Conservation (phyloP, 2,329 filamentous ascomycete genomes). For the Scolecobasidium constrictum region DNA sequence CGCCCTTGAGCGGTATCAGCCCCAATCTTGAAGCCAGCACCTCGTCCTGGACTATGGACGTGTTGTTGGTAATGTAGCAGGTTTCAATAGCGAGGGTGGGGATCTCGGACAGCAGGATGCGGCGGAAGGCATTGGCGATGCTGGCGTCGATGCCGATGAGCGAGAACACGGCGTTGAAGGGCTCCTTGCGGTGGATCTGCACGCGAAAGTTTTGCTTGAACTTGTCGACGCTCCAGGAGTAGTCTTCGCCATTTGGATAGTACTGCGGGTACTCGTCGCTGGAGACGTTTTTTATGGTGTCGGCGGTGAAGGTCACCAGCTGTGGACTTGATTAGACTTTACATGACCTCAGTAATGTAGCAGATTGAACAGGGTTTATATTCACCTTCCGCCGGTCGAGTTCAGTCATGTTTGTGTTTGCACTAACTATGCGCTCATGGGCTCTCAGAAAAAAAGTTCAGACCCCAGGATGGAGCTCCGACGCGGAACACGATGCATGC, state of each 20-base stretch:
- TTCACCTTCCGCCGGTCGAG: constrained; percentile 51
- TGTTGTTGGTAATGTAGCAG: constrained; percentile 92
- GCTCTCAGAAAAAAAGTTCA: too few relatives aligned
- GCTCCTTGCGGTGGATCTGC: constrained; percentile 73
- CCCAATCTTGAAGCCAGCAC: constrained; percentile 85
- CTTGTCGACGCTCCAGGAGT: constrained; percentile 63
- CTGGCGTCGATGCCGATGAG: constrained; percentile 85
- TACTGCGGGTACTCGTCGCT: constrained; percentile 90
- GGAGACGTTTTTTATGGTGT: constrained; percentile 80
- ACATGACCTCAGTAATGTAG: too few relatives aligned
- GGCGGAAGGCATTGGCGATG: constrained; percentile 92
- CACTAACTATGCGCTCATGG: background rate
- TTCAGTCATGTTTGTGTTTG: constrained; percentile 26
- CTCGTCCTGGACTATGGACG: constrained; percentile 95
- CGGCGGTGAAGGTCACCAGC: constrained; percentile 77
- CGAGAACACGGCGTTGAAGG: constrained; percentile 74
- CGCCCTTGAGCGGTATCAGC: constrained; percentile 78
- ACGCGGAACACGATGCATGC: too few relatives aligned
- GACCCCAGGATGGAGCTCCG: too few relatives aligned
- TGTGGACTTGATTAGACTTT: too few relatives aligned
- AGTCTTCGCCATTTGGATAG: constrained; percentile 83
- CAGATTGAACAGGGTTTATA: constrained; percentile 11
- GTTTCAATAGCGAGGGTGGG: constrained; percentile 89
- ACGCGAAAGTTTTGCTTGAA: constrained; percentile 63
- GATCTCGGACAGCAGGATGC: constrained; percentile 89